phyloP scores from a whole-genome alignment of 148 eudicot species.

The Rhododendron vialii region DNA sequence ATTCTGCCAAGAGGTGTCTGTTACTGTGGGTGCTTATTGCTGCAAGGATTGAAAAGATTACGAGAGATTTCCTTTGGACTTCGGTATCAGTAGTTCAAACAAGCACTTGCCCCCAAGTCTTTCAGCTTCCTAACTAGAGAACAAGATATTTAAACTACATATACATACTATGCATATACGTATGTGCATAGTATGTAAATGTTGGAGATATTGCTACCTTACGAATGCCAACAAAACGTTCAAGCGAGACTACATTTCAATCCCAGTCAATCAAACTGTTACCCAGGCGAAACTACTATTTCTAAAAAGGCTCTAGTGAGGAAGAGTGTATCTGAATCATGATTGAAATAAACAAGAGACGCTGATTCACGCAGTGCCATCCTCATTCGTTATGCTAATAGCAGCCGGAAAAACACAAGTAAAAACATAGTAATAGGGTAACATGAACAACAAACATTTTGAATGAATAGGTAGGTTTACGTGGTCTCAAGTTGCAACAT shows the following conservation, averaged over 20 bases:
- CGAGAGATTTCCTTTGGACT: neutral
- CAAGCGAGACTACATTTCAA: neutral
- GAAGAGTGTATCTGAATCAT: neutral
- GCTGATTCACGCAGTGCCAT: neutral
- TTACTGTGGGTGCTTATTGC: neutral
- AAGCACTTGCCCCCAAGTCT: neutral
- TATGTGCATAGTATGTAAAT: neutral
- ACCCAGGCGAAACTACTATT: neutral
- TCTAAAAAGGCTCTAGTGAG: neutral
- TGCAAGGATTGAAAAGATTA: neutral
- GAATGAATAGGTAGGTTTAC: neutral
- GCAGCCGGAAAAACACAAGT: neutral
- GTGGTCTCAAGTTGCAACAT: neutral
- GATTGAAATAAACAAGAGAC: neutral
- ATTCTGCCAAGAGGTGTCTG: neutral
- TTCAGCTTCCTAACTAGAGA: neutral
- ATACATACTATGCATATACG: neutral
- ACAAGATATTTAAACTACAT: neutral
- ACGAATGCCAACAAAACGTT: neutral
- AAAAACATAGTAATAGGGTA: neutral
- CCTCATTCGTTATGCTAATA: neutral
- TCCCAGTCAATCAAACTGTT: neutral
- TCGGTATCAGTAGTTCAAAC: neutral
- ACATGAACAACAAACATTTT: neutral
- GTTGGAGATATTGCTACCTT: neutral